Base-by-base conservation (phyloP, 2,329 filamentous ascomycete genomes). In the Sclerotiophoma versabilis region DNA sequence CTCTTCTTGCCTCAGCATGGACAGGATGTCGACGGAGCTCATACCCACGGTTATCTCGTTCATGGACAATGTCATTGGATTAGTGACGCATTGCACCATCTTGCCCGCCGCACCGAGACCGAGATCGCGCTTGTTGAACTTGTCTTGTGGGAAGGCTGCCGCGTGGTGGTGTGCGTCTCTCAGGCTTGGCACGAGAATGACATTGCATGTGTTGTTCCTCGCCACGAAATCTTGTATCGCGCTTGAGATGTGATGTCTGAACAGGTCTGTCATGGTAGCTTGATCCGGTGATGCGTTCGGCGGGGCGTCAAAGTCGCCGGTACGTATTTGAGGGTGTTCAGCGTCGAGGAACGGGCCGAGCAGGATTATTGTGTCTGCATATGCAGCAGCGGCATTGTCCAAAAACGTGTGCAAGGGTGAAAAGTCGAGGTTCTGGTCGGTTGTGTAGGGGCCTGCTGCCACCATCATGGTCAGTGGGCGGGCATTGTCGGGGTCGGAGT, bases 391-490 rank as follows among this genome's bases (percentile, higher is more conserved):
- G 8, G 93, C 92, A 65, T 88, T 87, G 62, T 84, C 83, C 71
- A 93, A 93, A 14, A 99, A 82, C 25, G 90, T 86, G 66, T 92
- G 87, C 1, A 99, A 80, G 7, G 93, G 90, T 67, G 96, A 90
- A 70, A 93, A 99, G 62, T 92, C 89, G 38, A 99, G 86, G 69
- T 96, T 96, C 67, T 93, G 90, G 64, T 98, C 93, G 2, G 92
- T 87, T 0, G 93, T 96, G 75, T 96, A 99, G 0, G 95, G 95
- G 0, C 95, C 95, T 0, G 92, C 85, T 1, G 89, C 91, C 54
- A 93, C 83, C 30, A 97, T 75, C 44, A 96, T 80, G 65, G 84
- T 92, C 15, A 98, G 76, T 0, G 93, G 92, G 8, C 85, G 79
- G 2, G 81, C 46, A 29, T 65, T 78, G 4, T 75, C 73, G 15